Percentiles rank a stretch among this genome's conserved stretches.
Conservation (phyloP, 805 yeast species). For the Zygosaccharomyces lentus region DNA sequence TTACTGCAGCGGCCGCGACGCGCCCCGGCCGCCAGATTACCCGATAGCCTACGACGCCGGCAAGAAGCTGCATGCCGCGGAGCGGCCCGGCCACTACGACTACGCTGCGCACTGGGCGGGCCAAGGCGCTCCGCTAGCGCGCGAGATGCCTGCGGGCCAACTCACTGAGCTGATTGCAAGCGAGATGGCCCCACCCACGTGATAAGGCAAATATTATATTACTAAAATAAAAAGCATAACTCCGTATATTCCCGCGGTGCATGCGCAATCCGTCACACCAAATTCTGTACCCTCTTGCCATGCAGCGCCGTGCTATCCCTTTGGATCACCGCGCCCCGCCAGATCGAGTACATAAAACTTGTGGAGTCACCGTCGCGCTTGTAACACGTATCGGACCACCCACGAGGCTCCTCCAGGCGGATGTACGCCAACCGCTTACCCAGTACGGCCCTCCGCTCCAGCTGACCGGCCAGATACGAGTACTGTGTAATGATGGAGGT, state of each 20-base stretch:
- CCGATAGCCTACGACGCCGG: neutral
- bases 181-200: neutral
- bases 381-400: neutral
- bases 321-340: constrained; percentile 43
- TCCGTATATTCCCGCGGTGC: no score
- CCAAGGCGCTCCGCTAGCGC: constrained; percentile 3
- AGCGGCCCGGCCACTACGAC: neutral
- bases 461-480: constrained; percentile 40
- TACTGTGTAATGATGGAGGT: constrained; percentile 39
- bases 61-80: constrained; percentile 2
- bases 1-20: neutral
- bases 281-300: neutral
- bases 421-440: constrained; percentile 41
- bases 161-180: neutral
- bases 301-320: neutral
- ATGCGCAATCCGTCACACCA: no score
- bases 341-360: constrained; percentile 40
- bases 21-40: neutral
- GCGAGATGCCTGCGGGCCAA: neutral
- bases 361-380: constrained; percentile 29
- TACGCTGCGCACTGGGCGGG: constrained; percentile 5
- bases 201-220: no score
- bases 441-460: constrained; percentile 37
- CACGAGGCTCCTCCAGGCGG: constrained; percentile 43
- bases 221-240: neutral